A percentile compares a stretch with the other conserved stretches of the same genome.
Evolutionary conservation across 2,329 filamentous ascomycete species (phyloP).

Genomic region (Akanthomyces uredinophilus): DNA sequence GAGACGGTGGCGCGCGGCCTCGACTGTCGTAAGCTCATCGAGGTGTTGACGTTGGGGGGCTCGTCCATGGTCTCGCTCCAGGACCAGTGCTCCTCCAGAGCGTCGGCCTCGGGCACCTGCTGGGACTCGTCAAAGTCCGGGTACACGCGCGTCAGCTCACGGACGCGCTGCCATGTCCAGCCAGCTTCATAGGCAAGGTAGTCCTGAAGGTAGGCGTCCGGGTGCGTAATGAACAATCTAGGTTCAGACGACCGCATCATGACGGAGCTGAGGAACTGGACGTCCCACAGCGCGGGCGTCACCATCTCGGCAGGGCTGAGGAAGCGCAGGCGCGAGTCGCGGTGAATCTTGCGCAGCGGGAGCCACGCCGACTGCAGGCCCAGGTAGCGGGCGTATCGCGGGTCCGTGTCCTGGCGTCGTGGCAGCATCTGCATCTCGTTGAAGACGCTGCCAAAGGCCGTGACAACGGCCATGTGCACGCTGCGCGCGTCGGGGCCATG

Average conservation of each 20-base stretch:
- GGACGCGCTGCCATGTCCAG: constrained; percentile 69
- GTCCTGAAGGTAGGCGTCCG: constrained; percentile 68
- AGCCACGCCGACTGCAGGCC: constrained; percentile 66
- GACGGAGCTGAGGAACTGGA: constrained; percentile 64
- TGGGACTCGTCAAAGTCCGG: constrained; percentile 38
- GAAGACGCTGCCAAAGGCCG: constrained; percentile 56
- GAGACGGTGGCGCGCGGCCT: constrained; percentile 36
- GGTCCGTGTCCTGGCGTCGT: constrained; percentile 24
- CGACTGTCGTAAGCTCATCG: constrained; percentile 36
- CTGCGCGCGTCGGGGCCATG: constrained; percentile 61
- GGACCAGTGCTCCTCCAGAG: constrained; percentile 61
- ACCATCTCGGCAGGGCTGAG: constrained; percentile 67
- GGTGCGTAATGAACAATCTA: constrained; percentile 70
- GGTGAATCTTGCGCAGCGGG: constrained; percentile 71
- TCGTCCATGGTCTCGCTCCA: constrained; percentile 62
- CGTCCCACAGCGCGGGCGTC: constrained; percentile 66
- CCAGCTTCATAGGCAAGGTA: constrained; percentile 44
- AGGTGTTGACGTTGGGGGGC: constrained; percentile 39
- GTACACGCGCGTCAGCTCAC: constrained; percentile 55
- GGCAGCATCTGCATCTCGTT: constrained; percentile 37
- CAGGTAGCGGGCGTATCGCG: constrained; percentile 40
- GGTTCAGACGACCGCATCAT: constrained; percentile 67
- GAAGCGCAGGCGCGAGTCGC: constrained; percentile 67
- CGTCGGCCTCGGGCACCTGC: constrained; percentile 56
- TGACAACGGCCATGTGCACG: constrained; percentile 57